Conservation (phyloP, 352 stramenopile species). For the Pythium rhizo-oryzae region DNA sequence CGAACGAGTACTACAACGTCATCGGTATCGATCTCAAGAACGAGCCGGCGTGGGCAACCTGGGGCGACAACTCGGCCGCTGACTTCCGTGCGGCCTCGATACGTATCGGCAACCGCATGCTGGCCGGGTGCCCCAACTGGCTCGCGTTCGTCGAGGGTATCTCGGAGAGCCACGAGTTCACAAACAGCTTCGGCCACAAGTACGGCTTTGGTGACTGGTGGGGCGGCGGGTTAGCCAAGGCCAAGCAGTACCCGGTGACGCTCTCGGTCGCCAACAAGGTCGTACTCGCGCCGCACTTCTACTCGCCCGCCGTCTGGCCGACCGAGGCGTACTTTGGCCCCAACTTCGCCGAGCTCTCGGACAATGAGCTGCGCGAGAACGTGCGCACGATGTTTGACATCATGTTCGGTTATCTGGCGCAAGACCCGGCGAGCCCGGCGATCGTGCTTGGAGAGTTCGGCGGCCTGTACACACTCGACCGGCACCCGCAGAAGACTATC, state of each 20-base stretch:
- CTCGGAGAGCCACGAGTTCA: constrained; percentile 43
- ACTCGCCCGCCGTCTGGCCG: constrained; percentile 60
- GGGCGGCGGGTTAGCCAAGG: constrained; percentile 48
- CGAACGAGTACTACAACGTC: constrained; percentile 66
- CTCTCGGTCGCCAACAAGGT: constrained; percentile 63
- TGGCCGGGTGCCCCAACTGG: constrained; percentile 65
- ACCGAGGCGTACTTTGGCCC: constrained; percentile 57
- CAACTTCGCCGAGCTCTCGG: constrained; percentile 47
- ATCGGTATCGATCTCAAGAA: constrained; percentile 80
- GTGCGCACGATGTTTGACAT: constrained; percentile 22
- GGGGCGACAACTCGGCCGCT: constrained; percentile 43
- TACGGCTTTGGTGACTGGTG: constrained; percentile 71
- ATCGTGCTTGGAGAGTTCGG: constrained; percentile 69
- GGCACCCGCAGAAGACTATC: constrained; percentile 54
- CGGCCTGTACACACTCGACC: constrained; percentile 56
- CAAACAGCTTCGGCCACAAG: constrained; percentile 34
- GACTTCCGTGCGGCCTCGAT: constrained; percentile 54
- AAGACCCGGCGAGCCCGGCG: constrained; percentile 36
- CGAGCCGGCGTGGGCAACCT: constrained; percentile 54
- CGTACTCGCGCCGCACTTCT: constrained; percentile 78
- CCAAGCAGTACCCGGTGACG: constrained; percentile 41
- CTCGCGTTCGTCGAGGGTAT: constrained; percentile 75
- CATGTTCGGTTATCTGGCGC: constrained; percentile 32
- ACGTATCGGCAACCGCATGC: constrained; percentile 67
- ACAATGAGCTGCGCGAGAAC: constrained; percentile 18